Percentiles rank a stretch among this genome's conserved stretches.
Evolutionary conservation across 257 asterid species (phyloP).

Genomic region (Ilex aquifolium): DNA sequence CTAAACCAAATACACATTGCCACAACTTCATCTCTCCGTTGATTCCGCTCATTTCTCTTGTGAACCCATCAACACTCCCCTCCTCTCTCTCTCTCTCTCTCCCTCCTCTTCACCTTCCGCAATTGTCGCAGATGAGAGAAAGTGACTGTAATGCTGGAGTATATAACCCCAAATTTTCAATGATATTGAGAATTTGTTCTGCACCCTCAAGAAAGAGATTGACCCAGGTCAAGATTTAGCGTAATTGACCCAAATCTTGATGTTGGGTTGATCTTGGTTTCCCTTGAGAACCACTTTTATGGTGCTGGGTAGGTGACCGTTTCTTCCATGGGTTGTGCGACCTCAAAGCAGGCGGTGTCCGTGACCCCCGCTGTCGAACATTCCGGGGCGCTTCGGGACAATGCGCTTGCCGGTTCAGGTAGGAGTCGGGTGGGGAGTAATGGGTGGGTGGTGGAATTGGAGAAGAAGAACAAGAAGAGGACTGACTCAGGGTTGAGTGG

Average conservation of each 20-base stretch:
- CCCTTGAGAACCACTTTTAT: not conserved
- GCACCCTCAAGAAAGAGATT: conserved; percentile 15
- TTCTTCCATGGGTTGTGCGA: conserved; percentile 76
- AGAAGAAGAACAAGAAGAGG: conserved; percentile 84
- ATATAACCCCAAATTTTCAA: conserved; percentile 13
- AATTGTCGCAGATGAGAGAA: conserved; percentile 44
- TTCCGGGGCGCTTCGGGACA: conserved; percentile 54
- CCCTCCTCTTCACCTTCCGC: conserved; percentile 31
- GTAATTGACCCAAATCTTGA: conserved; percentile 10
- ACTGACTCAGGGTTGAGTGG: conserved; percentile 47
- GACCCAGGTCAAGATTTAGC: conserved; percentile 49
- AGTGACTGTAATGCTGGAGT: conserved; percentile 15
- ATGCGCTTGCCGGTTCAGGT: conserved; percentile 40
- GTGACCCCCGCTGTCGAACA: conserved; percentile 82
- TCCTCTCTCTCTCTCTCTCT: too few relatives aligned
- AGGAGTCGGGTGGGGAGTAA: conserved; percentile 67
- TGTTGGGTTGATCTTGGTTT: conserved; percentile 36
- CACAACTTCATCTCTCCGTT: conserved; percentile 37
- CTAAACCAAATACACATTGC: not conserved
- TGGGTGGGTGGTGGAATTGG: conserved; percentile 61
- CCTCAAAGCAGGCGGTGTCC: conserved; percentile 74
- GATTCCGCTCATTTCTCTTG: conserved; percentile 48
- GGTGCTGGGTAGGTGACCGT: conserved; percentile 23
- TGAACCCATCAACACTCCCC: conserved; percentile 19
- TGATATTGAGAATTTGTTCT: conserved; percentile 18